Percentiles rank a stretch among this genome's conserved stretches.
Conservation (phyloP, 148 eudicot genomes). For the Silene uniflora region DNA sequence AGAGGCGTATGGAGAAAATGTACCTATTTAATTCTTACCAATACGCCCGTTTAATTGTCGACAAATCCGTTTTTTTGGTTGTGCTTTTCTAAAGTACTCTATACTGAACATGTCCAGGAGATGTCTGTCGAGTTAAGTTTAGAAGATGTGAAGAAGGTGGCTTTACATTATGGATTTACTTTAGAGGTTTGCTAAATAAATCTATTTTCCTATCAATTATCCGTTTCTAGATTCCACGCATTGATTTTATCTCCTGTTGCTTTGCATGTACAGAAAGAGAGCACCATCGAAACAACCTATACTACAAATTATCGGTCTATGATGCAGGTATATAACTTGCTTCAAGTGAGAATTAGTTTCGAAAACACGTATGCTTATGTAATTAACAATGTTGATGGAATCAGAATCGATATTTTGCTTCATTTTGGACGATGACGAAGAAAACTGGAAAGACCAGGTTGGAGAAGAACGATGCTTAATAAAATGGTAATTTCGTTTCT, state of each 20-base stretch:
- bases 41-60: background rate
- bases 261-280: conserved; percentile 53
- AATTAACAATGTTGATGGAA: conserved; percentile 10
- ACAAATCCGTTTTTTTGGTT: background rate
- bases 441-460: conserved; percentile 20
- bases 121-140: conserved; percentile 94
- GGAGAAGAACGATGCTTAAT: conserved; percentile 18
- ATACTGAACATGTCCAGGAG: conserved; percentile 42
- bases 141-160: conserved; percentile 88
- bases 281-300: conserved; percentile 74
- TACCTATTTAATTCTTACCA: conserved; percentile 14
- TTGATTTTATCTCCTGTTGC: background rate
- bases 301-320: conserved; percentile 77
- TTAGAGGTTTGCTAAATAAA: conserved; percentile 56
- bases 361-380: background rate
- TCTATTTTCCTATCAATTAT: background rate
- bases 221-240: background rate
- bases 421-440: conserved; percentile 95
- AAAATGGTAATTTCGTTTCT: background rate
- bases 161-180: conserved; percentile 67
- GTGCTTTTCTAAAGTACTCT: background rate
- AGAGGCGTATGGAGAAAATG: conserved; percentile 75
- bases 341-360: background rate
- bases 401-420: conserved; percentile 80
- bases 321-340: conserved; percentile 69